These are phyloP conservation scores for Bruguiera sexangula DNA, from an alignment of 345 rosid genomes.

Conservation along the genomic window DNA sequence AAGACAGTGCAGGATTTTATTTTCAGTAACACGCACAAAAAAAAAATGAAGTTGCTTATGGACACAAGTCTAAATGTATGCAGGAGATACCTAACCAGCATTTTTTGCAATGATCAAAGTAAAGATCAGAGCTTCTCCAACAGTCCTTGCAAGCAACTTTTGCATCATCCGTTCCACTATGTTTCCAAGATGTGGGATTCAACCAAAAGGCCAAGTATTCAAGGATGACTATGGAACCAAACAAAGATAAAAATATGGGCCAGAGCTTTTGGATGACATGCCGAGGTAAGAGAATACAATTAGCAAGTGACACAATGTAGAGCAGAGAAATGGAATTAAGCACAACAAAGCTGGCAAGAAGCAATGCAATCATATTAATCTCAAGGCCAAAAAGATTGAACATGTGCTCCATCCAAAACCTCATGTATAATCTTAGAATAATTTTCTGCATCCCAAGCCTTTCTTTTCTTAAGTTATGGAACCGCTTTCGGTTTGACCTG, in stretches of 20 bases:
- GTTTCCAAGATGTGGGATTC: conserved; percentile 17
- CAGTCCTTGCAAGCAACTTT: conserved; percentile 38
- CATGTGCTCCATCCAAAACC: conserved; percentile 40
- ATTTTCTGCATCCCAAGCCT: conserved; percentile 40
- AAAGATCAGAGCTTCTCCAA: conserved; percentile 37
- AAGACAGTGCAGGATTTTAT: neutral
- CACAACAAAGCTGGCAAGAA: conserved; percentile 47
- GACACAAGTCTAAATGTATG: neutral
- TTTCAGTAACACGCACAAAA: neutral
- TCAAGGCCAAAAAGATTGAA: conserved; percentile 46
- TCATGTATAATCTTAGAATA: conserved; percentile 26
- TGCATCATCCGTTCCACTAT: conserved; percentile 11
- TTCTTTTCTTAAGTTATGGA: conserved; percentile 33
- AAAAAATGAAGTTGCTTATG: neutral
- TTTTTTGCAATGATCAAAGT: conserved; percentile 37
- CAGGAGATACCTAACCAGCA: conserved; percentile 42
- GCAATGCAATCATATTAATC: conserved; percentile 44
- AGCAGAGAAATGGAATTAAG: conserved; percentile 43
- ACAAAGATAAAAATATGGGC: conserved; percentile 38
- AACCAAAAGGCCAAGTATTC: conserved; percentile 45
- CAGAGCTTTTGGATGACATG: conserved; percentile 29
- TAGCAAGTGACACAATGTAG: conserved; percentile 39
- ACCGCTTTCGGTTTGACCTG: conserved; percentile 35
- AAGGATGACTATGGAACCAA: conserved; percentile 31
- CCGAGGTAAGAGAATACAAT: conserved; percentile 38